Percentiles rank a stretch among this genome's conserved stretches.
Evolutionary conservation across 2,329 filamentous ascomycete species (phyloP).

Genomic region (Xylaria sp.): DNA sequence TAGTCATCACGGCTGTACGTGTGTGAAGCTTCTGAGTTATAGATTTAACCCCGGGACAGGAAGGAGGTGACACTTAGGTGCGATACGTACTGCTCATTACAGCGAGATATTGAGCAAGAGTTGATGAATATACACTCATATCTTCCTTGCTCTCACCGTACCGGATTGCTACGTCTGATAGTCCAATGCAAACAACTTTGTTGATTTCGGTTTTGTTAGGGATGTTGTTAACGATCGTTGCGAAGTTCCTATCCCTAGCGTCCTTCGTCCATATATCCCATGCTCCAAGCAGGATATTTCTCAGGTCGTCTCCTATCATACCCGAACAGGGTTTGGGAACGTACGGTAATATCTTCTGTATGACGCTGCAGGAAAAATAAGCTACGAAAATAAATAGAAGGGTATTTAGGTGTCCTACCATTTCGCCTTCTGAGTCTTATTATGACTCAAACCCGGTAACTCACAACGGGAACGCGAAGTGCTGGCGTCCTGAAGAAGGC

Average conservation of each 20-base stretch:
- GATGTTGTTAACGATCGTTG: constrained; percentile 24
- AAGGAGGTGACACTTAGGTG: not conserved
- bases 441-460: constrained; percentile 17
- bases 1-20: not conserved
- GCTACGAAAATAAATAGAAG: not conserved
- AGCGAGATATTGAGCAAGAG: constrained; percentile 30
- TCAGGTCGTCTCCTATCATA: constrained; percentile 17
- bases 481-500: no score
- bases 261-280: constrained; percentile 12
- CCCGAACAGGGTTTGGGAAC: not conserved
- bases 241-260: constrained; percentile 8
- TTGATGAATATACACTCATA: constrained; percentile 2
- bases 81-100: constrained; percentile 15
- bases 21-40: no score
- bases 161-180: constrained; percentile 29
- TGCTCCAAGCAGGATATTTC: constrained; percentile 4
- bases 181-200: constrained; percentile 33
- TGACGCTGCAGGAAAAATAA: constrained; percentile 19
- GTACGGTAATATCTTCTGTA: not conserved
- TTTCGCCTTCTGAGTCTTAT: constrained; percentile 12
- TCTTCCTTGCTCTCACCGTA: not conserved
- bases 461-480: not conserved
- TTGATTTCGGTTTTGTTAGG: constrained; percentile 22
- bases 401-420: constrained; percentile 2
- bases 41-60: not conserved